Percentiles rank a stretch among this genome's conserved stretches.
phyloP scores from a whole-genome alignment of 257 asterid species.

The Agastache rugosa region DNA sequence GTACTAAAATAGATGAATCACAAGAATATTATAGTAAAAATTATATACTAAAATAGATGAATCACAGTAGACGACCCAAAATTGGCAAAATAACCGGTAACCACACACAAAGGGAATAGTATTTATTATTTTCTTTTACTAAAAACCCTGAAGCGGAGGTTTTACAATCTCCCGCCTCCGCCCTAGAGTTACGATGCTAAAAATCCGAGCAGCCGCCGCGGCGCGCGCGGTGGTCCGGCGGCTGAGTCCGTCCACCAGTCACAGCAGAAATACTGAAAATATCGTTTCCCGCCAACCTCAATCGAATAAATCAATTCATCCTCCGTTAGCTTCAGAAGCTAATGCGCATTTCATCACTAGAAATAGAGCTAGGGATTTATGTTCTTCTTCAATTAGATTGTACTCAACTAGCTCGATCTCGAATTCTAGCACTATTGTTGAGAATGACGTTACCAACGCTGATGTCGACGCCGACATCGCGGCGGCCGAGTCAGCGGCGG shows the following conservation, averaged over 20 bases:
- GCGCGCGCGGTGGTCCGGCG: constrained; percentile 47
- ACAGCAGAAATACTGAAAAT: constrained; percentile 19
- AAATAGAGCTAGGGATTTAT: constrained; percentile 6
- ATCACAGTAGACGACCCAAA: too few relatives aligned
- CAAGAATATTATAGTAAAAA: too few relatives aligned
- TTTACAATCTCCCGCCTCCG: constrained; percentile 40
- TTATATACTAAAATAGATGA: too few relatives aligned
- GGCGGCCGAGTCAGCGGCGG: constrained; percentile 33
- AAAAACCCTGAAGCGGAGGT: constrained; percentile 54
- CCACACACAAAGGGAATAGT: too few relatives aligned
- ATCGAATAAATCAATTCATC: constrained; percentile 20
- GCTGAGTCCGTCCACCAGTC: constrained; percentile 31
- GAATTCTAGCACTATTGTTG: constrained; percentile 30
- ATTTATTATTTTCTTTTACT: background rate
- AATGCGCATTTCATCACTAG: constrained; percentile 25
- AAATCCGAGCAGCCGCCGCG: constrained; percentile 46
- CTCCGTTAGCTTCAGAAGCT: constrained; percentile 21
- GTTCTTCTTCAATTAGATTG: constrained; percentile 30
- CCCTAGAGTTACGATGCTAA: constrained; percentile 41
- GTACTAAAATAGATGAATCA: too few relatives aligned
- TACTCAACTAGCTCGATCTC: constrained; percentile 47
- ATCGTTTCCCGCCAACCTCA: constrained; percentile 8
- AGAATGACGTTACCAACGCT: constrained; percentile 29
- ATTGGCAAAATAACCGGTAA: too few relatives aligned
- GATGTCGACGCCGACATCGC: constrained; percentile 32